A percentile compares a stretch with the other conserved stretches of the same genome.
Conservation (phyloP, 2,329 filamentous ascomycete genomes). For the Coniella vitis region DNA sequence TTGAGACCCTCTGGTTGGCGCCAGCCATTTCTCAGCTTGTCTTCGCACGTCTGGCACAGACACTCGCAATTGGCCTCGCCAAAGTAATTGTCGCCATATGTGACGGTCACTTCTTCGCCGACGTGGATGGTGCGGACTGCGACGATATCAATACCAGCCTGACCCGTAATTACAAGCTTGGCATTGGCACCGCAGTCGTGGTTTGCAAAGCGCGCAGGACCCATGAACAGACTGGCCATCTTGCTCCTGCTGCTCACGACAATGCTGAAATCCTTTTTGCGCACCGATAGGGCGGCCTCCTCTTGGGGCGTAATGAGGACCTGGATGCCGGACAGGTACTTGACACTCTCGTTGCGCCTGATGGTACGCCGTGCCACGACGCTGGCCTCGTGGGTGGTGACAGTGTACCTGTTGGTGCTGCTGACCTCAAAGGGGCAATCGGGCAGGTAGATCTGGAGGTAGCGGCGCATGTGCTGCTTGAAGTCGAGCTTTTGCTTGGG, state of each 20-base stretch:
- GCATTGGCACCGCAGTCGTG: slow-evolving; percentile 96
- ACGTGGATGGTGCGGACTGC: slow-evolving; percentile 73
- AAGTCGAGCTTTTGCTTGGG: slow-evolving; percentile 83
- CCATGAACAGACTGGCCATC: slow-evolving; percentile 84
- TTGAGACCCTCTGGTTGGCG: slow-evolving; percentile 43
- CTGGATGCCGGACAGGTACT: slow-evolving; percentile 84
- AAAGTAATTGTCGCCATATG: slow-evolving; percentile 94
- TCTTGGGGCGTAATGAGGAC: slow-evolving; percentile 90
- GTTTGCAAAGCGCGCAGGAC: slow-evolving; percentile 92
- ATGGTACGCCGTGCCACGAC: slow-evolving; percentile 76
- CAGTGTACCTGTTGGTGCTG: slow-evolving; percentile 91
- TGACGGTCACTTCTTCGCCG: slow-evolving; percentile 94
- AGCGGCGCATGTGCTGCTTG: slow-evolving; percentile 75
- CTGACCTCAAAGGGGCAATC: slow-evolving; percentile 91
- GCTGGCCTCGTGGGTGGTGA: slow-evolving; percentile 81
- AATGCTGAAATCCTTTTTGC: slow-evolving; percentile 92
- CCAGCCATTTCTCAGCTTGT: slow-evolving; percentile 74
- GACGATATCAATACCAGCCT: slow-evolving; percentile 84
- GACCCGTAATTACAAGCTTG: slow-evolving; percentile 72
- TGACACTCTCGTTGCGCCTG: slow-evolving; percentile 76
- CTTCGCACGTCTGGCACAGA: slow-evolving; percentile 82
- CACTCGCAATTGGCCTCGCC: slow-evolving; percentile 93
- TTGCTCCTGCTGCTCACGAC: slow-evolving; percentile 91
- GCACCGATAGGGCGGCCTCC: slow-evolving; percentile 71
- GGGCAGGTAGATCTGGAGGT: slow-evolving; percentile 85